phyloP scores from a whole-genome alignment of 2,329 filamentous ascomycete genomes.

The Chaetomiaceae sp. region DNA sequence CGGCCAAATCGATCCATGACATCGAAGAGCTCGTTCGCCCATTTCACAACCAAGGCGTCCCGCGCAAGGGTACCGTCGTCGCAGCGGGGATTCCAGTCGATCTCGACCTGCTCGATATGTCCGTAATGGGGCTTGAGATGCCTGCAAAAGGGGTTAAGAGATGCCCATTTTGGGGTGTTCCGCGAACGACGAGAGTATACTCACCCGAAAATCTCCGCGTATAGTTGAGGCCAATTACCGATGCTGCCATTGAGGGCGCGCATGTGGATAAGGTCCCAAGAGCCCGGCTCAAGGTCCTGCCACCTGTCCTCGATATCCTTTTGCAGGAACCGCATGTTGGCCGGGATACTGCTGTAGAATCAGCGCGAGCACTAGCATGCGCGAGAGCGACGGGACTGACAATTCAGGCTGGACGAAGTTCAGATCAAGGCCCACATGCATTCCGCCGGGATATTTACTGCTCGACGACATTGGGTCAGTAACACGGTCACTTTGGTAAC shows the following conservation, averaged over 20 bases:
- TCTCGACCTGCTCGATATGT: constrained; percentile 79
- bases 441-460: constrained; percentile 39
- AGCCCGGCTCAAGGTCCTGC: constrained; percentile 41
- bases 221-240: constrained; percentile 66
- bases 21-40: constrained; percentile 62
- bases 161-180: background rate
- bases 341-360: constrained; percentile 54
- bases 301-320: constrained; percentile 76
- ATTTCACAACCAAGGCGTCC: constrained; percentile 55
- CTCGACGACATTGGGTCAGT: background rate
- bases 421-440: constrained; percentile 57
- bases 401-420: constrained; percentile 53
- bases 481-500: too few species aligned
- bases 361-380: background rate
- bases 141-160: too few species aligned
- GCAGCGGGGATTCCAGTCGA: constrained; percentile 72
- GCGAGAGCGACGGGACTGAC: constrained; percentile 31
- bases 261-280: constrained; percentile 79
- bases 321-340: constrained; percentile 61
- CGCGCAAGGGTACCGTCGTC: constrained; percentile 57
- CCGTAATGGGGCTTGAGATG: constrained; percentile 72
- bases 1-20: constrained; percentile 61
- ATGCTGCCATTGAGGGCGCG: constrained; percentile 75
- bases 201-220: constrained; percentile 62
- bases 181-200: constrained; percentile 26